Percentiles rank a stretch among this genome's conserved stretches.
Evolutionary conservation across 2,329 filamentous ascomycete species (phyloP).

Genomic region (Cladosporium sp.): DNA sequence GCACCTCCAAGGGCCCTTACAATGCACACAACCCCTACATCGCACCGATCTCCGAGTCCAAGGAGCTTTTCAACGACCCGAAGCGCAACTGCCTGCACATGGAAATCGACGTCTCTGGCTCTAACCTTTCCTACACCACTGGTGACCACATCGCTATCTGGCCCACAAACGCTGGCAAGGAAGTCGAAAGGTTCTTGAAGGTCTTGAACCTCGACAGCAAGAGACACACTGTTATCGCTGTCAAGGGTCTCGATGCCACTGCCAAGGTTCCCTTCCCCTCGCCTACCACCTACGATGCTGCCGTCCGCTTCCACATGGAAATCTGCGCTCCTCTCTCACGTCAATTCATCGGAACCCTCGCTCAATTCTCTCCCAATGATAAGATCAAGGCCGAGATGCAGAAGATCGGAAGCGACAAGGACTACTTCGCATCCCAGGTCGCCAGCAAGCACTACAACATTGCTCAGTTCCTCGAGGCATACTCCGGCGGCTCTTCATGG

Average conservation of each 20-base stretch:
- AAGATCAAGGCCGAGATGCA: slow-evolving; percentile 80
- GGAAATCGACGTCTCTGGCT: slow-evolving; percentile 86
- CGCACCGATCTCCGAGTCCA: slow-evolving; percentile 86
- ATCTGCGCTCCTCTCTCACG: slow-evolving; percentile 93
- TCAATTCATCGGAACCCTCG: slow-evolving; percentile 83
- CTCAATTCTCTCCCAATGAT: slow-evolving; percentile 85
- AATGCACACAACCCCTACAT: slow-evolving; percentile 87
- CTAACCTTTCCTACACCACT: slow-evolving; percentile 88
- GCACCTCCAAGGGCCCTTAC: slow-evolving; percentile 78
- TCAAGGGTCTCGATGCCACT: slow-evolving; percentile 90
- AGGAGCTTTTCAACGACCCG: slow-evolving; percentile 82
- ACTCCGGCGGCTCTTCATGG: slow-evolving; percentile 74
- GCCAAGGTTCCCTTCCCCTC: slow-evolving; percentile 97
- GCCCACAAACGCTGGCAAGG: slow-evolving; percentile 90
- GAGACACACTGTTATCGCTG: slow-evolving; percentile 73
- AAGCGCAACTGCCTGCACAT: slow-evolving; percentile 94
- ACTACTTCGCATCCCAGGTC: slow-evolving; percentile 88
- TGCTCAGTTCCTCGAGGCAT: slow-evolving; percentile 71
- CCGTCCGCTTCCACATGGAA: slow-evolving; percentile 92
- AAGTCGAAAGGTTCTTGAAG: slow-evolving; percentile 84
- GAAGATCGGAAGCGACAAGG: slow-evolving; percentile 86
- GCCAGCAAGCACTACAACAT: slow-evolving; percentile 82
- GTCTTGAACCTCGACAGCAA: slow-evolving; percentile 73
- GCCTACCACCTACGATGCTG: slow-evolving; percentile 92
- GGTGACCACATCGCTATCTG: slow-evolving; percentile 96